Evolutionary conservation across 352 stramenopile species (phyloP).

Genomic region (Phytopythium montanum): DNA sequence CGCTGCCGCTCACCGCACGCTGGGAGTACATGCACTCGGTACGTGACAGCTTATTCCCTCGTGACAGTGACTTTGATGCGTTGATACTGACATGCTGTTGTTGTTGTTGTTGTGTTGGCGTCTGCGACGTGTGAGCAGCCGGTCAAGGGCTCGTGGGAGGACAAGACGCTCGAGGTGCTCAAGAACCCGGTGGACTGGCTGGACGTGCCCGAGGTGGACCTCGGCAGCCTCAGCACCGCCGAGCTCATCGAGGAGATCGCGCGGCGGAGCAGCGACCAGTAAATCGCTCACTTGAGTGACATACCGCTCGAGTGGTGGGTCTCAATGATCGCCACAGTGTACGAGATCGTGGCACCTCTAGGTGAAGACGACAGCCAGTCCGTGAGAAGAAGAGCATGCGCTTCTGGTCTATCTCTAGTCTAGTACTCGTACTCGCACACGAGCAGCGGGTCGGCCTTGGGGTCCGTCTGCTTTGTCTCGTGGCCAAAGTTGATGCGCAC

Average conservation of each 20-base stretch:
- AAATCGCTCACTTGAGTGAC: neutral
- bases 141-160: conserved; percentile 87
- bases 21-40: conserved; percentile 95
- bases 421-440: conserved; percentile 56
- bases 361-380: neutral
- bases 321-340: no score
- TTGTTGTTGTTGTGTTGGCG: no score
- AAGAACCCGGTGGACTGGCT: conserved; percentile 95
- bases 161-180: conserved; percentile 91
- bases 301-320: no score
- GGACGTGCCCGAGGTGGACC: conserved; percentile 68
- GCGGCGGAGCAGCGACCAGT: conserved; percentile 41
- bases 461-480: conserved; percentile 40
- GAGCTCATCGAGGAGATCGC: conserved; percentile 78
- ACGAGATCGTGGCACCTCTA: neutral
- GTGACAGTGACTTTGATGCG: neutral
- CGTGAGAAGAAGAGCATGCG: no score
- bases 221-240: conserved; percentile 66
- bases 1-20: conserved; percentile 93
- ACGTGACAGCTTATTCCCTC: conserved; percentile 23
- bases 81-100: neutral
- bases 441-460: conserved; percentile 41
- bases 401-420: neutral
- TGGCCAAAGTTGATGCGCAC: conserved; percentile 53
- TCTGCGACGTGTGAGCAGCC: conserved; percentile 71